Conservation (phyloP, 208 protist species). For the Naegleria lovaniensis region DNA sequence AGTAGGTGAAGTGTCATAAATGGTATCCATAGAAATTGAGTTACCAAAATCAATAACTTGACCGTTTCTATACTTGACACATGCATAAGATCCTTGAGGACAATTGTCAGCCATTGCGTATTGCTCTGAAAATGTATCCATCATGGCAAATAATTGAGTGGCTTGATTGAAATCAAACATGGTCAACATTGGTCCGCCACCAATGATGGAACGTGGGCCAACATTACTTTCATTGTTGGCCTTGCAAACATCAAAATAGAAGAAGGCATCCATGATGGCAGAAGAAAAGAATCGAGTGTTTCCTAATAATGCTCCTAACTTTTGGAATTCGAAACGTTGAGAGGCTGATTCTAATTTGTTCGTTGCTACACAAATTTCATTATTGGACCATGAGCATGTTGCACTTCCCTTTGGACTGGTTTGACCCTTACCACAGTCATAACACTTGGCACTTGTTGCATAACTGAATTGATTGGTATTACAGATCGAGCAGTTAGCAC, state of each 20-base stretch:
- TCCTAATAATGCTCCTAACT: not conserved
- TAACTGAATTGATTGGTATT: not conserved
- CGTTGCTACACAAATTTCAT: not conserved
- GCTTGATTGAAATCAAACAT: not conserved
- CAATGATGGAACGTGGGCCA: not conserved
- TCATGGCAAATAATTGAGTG: not conserved
- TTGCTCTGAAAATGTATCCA: not conserved
- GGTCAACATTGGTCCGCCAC: not conserved
- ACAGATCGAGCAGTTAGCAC: not conserved
- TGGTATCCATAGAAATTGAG: not conserved
- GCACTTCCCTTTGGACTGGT: not conserved
- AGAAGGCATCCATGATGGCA: not conserved
- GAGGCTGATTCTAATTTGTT: not conserved
- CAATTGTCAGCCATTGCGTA: not conserved
- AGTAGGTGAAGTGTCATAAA: not conserved
- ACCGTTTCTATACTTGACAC: not conserved
- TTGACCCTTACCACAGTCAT: not conserved
- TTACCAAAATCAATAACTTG: conserved; percentile 4
- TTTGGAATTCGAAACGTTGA: not conserved
- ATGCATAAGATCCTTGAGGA: not conserved
- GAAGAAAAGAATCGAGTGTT: not conserved
- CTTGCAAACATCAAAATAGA: conserved; percentile 5
- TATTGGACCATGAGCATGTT: not conserved
- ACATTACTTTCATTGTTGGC: not conserved
- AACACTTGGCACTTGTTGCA: not conserved